Percentiles rank a stretch among this genome's conserved stretches.
These are phyloP conservation scores for Boletus subparvulus DNA, from an alignment of 768 basidiomycete genomes.

Conservation along the genomic window DNA sequence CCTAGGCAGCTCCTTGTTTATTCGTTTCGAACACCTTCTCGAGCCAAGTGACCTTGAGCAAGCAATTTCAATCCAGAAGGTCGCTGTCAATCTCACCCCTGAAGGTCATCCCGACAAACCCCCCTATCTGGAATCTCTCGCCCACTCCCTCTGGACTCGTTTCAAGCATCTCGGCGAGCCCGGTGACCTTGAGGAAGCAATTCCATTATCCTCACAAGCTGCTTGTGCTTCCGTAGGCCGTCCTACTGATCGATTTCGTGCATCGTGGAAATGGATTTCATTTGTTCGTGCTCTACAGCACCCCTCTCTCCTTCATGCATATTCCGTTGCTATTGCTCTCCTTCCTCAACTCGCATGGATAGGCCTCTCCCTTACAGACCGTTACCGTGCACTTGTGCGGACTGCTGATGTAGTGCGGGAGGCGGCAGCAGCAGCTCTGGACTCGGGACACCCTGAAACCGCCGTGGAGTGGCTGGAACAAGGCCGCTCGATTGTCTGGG, in stretches of 20 bases:
- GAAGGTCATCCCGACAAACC: not conserved
- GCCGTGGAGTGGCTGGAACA: conserved; percentile 23
- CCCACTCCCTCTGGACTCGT: not conserved
- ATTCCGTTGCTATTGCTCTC: conserved; percentile 19
- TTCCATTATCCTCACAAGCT: not conserved
- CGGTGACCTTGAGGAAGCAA: not conserved
- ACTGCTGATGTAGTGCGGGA: conserved; percentile 6
- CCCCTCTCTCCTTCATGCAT: conserved; percentile 19
- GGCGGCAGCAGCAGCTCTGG: conserved; percentile 7
- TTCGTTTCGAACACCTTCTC: no score
- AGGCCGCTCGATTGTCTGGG: conserved; percentile 16
- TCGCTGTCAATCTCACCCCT: no score
- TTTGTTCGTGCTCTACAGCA: not conserved
- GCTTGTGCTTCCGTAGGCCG: not conserved
- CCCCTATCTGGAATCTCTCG: not conserved
- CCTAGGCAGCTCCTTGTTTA: not conserved
- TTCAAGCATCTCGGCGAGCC: not conserved
- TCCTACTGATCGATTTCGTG: not conserved
- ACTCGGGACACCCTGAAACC: not conserved
- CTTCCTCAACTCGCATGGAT: conserved; percentile 19
- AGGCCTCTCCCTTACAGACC: not conserved
- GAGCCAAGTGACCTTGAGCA: no score
- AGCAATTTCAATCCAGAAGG: no score
- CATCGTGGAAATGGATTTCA: conserved; percentile 7
- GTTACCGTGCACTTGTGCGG: not conserved